phyloP scores from a whole-genome alignment of 2,329 filamentous ascomycete genomes.

The Penicillium sp. region DNA sequence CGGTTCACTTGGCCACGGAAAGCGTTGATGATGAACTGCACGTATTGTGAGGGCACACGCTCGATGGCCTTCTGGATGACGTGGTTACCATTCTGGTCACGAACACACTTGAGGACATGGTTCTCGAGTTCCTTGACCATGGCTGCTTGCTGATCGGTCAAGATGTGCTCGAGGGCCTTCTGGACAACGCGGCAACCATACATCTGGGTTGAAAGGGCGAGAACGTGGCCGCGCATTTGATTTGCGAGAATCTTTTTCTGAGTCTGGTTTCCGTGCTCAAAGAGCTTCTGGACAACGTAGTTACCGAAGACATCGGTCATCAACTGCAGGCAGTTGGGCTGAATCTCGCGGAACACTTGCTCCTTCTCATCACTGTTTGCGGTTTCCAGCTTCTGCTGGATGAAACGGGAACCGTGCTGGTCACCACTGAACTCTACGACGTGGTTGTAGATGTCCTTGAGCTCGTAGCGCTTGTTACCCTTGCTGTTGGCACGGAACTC shows the following conservation, averaged over 20 bases:
- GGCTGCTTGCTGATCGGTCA: conserved; percentile 85
- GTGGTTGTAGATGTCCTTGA: conserved; percentile 85
- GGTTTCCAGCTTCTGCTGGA: conserved; percentile 86
- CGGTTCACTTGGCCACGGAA: conserved; percentile 73
- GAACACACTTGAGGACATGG: conserved; percentile 74
- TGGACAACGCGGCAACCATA: conserved; percentile 96
- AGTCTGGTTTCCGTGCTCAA: conserved; percentile 89
- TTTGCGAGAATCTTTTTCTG: conserved; percentile 87
- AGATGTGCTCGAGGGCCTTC: conserved; percentile 87
- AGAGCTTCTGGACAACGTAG: conserved; percentile 97
- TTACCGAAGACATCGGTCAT: conserved; percentile 98
- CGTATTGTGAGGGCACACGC: conserved; percentile 72
- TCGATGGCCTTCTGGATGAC: conserved; percentile 94
- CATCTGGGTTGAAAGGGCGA: conserved; percentile 78
- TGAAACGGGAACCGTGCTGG: conserved; percentile 92
- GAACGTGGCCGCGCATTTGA: conserved; percentile 83
- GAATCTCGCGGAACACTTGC: conserved; percentile 82
- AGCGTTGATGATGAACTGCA: conserved; percentile 81
- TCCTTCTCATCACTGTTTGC: conserved; percentile 97
- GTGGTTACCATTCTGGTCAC: conserved; percentile 91
- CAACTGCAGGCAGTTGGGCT: conserved; percentile 78
- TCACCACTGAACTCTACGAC: conserved; percentile 95
- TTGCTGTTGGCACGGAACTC: conserved; percentile 77
- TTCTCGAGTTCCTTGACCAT: conserved; percentile 81
- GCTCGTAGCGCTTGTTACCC: conserved; percentile 72